These are phyloP conservation scores for Aspergillus sclerotioniger DNA, from an alignment of 495 filamentous ascomycete genomes.

Conservation along the genomic window DNA sequence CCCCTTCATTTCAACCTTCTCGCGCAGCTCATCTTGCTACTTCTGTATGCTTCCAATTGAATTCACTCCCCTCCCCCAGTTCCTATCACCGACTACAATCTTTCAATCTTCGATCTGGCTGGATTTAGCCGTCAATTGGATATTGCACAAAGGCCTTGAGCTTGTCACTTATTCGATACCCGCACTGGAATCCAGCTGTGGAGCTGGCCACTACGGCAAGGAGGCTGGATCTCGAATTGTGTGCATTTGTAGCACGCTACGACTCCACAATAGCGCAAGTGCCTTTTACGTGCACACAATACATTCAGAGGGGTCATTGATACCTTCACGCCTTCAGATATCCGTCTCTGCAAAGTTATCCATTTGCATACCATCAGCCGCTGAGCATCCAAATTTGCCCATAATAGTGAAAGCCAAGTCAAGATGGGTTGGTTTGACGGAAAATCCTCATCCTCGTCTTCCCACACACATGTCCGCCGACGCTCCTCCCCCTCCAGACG, in stretches of 20 bases:
- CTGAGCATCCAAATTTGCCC: not conserved
- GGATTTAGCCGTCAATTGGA: not conserved
- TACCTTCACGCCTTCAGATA: not conserved
- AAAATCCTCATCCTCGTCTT: slow-evolving; percentile 28
- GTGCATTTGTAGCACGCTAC: slow-evolving; percentile 30
- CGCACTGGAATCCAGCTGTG: slow-evolving; percentile 17
- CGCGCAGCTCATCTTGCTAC: too few species aligned
- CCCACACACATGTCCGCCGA: slow-evolving; percentile 28
- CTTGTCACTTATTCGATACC: not conserved
- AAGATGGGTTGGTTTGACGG: slow-evolving; percentile 54
- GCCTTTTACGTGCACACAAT: slow-evolving; percentile 19
- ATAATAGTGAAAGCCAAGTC: not conserved
- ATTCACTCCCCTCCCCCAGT: not conserved
- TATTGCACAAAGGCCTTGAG: not conserved
- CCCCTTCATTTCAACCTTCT: not conserved
- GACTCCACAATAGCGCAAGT: slow-evolving; percentile 18
- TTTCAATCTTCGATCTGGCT: too few species aligned
- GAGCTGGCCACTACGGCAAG: slow-evolving; percentile 29
- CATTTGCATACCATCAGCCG: not conserved
- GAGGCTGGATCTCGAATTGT: slow-evolving; percentile 32
- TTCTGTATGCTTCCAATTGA: not conserved
- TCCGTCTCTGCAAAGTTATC: not conserved
- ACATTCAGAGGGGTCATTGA: slow-evolving; percentile 3
- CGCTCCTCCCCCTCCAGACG: slow-evolving; percentile 39
- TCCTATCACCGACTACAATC: too few species aligned